These are phyloP conservation scores for Thymus mandschuricus DNA, from an alignment of 257 asterid species.

Conservation along the genomic window DNA sequence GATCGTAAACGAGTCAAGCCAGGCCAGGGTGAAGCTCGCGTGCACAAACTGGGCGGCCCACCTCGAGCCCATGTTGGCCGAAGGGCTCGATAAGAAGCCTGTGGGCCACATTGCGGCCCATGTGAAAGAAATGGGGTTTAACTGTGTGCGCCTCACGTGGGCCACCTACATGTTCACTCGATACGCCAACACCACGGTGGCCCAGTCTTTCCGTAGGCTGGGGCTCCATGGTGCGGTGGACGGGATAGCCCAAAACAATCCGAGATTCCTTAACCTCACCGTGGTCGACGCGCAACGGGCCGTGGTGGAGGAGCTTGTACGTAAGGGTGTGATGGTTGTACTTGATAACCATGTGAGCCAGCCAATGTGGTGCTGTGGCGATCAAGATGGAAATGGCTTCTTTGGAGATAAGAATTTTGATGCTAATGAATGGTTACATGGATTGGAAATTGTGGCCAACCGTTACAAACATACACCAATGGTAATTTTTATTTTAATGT, in stretches of 20 bases:
- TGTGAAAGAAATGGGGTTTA: conserved; percentile 55
- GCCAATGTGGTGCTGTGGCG: conserved; percentile 70
- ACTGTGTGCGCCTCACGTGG: conserved; percentile 71
- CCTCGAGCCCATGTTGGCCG: conserved; percentile 61
- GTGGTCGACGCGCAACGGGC: conserved; percentile 58
- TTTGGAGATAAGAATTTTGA: conserved; percentile 67
- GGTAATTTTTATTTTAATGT: conserved; percentile 30
- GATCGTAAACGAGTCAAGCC: conserved; percentile 48
- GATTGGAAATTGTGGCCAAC: conserved; percentile 47
- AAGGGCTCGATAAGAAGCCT: conserved; percentile 57
- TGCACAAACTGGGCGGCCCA: conserved; percentile 70
- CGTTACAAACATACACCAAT: conserved; percentile 42
- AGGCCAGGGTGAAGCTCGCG: conserved; percentile 51
- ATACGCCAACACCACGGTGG: conserved; percentile 32
- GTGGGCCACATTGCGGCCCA: conserved; percentile 34
- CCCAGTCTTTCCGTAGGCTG: conserved; percentile 19
- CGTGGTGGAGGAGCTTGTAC: conserved; percentile 47
- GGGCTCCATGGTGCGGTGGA: conserved; percentile 43
- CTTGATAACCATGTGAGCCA: conserved; percentile 72
- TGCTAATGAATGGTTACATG: conserved; percentile 63
- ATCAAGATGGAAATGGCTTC: conserved; percentile 73
- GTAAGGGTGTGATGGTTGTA: conserved; percentile 52
- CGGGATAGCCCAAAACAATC: conserved; percentile 48
- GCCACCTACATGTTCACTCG: conserved; percentile 67
- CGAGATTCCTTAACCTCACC: conserved; percentile 32